Evolutionary conservation across 176 grass and related monocot genomes (phyloP).

Genomic region (Oropetium thomaeum): DNA sequence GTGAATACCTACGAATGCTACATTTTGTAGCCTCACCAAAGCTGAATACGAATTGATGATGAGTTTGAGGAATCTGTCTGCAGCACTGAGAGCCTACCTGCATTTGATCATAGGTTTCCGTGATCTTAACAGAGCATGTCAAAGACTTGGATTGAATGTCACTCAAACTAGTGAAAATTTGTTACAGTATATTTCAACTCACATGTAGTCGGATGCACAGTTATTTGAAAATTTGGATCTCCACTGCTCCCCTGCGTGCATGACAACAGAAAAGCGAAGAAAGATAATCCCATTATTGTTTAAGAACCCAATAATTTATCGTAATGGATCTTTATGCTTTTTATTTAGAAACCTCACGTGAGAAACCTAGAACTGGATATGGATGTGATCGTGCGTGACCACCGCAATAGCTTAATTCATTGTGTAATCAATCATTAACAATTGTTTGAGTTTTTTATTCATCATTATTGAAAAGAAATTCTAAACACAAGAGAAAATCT

Average conservation of each 20-base stretch:
- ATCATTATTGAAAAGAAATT: conserved; percentile 5
- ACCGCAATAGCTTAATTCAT: neutral
- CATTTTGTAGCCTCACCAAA: conserved; percentile 19
- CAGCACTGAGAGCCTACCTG: conserved; percentile 30
- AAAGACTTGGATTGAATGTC: conserved; percentile 1
- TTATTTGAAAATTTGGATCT: neutral
- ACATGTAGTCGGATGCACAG: neutral
- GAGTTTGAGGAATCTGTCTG: conserved; percentile 32
- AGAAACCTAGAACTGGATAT: neutral
- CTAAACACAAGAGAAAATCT: neutral
- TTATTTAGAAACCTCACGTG: conserved; percentile 4
- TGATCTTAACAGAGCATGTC: conserved; percentile 8
- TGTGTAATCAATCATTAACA: neutral
- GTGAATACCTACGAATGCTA: conserved; percentile 28
- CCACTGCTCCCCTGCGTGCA: neutral
- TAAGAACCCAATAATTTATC: conserved; percentile 18
- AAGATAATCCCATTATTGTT: neutral
- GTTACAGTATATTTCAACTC: too few relatives aligned
- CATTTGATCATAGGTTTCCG: neutral
- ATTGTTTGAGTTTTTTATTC: conserved; percentile 2
- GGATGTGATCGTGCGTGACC: neutral
- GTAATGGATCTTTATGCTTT: neutral
- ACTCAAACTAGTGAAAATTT: conserved; percentile 10
- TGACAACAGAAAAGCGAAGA: neutral
- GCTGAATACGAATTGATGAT: conserved; percentile 27